Percentiles rank a stretch among this genome's conserved stretches.
These are phyloP conservation scores for Calonectria pauciramosa DNA, from an alignment of 2,329 filamentous ascomycete species.

Conservation along the genomic window DNA sequence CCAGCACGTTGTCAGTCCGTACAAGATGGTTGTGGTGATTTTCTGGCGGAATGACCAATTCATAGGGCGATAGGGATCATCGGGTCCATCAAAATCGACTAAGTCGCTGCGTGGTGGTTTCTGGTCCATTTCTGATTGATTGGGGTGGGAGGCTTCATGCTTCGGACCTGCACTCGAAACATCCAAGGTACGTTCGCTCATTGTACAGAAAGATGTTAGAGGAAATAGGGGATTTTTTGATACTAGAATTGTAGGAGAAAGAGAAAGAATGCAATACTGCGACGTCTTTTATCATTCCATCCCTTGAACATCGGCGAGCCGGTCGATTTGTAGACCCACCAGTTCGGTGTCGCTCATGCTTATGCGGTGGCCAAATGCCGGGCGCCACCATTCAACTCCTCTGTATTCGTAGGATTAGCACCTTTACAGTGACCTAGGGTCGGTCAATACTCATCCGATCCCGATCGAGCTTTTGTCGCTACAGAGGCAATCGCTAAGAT, in stretches of 20 bases:
- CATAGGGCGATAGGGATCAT: slow-evolving; percentile 78
- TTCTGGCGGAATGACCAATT: slow-evolving; percentile 83
- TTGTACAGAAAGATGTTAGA: background rate
- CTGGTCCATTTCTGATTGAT: background rate
- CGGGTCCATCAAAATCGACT: slow-evolving; percentile 79
- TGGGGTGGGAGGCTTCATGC: background rate
- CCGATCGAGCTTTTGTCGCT: background rate
- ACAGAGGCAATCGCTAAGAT: background rate
- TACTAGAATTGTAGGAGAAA: background rate
- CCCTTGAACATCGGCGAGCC: background rate
- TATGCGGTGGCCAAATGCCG: background rate
- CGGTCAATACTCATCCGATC: background rate
- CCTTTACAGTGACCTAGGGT: no score
- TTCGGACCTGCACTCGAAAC: background rate
- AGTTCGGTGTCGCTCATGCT: background rate
- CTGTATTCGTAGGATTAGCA: no score
- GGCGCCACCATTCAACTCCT: background rate
- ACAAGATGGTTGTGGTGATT: slow-evolving; percentile 66
- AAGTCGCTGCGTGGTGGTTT: slow-evolving; percentile 48
- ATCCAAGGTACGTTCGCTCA: background rate
- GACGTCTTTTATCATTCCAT: background rate
- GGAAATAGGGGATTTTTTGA: background rate
- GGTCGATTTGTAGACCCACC: background rate
- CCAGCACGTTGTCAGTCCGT: background rate
- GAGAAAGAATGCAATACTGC: background rate